Evolutionary conservation across 2,329 filamentous ascomycete species (phyloP).

Genomic region (Phyllosticta citrichinensis): DNA sequence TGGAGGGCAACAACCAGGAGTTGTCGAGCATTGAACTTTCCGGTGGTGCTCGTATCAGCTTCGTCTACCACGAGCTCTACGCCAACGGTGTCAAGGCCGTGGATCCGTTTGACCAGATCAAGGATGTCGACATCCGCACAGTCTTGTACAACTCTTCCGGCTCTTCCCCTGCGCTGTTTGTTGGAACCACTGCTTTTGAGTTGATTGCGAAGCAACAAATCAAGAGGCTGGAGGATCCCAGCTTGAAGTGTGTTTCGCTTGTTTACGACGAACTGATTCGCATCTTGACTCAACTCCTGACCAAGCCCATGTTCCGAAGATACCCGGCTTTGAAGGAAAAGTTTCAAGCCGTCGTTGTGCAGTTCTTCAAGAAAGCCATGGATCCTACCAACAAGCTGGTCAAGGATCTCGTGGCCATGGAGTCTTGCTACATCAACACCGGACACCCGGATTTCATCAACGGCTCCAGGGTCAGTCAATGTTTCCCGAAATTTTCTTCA

Average conservation of each 20-base stretch:
- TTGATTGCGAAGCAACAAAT: conserved; percentile 98
- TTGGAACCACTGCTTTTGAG: conserved; percentile 96
- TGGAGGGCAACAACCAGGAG: conserved; percentile 95
- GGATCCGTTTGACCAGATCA: conserved; percentile 94
- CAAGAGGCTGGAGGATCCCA: conserved; percentile 89
- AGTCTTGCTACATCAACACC: conserved; percentile 95
- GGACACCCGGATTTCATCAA: conserved; percentile 97
- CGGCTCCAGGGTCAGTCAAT: conserved; percentile 58
- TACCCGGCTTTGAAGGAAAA: conserved; percentile 97
- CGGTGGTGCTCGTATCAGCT: conserved; percentile 94
- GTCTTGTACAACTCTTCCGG: conserved; percentile 99
- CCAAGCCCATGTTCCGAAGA: conserved; percentile 80
- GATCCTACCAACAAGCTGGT: conserved; percentile 97
- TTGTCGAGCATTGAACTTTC: conserved; percentile 90
- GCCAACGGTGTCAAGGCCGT: conserved; percentile 95
- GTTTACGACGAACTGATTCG: conserved; percentile 97
- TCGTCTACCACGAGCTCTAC: conserved; percentile 98
- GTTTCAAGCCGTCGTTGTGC: conserved; percentile 83
- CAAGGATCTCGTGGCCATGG: conserved; percentile 85
- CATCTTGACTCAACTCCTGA: conserved; percentile 80
- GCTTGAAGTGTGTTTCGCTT: conserved; percentile 91
- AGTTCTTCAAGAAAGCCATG: conserved; percentile 97
- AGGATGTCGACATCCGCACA: conserved; percentile 93
- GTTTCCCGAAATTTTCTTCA: not conserved
- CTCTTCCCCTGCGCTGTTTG: conserved; percentile 90